Evolutionary conservation across 202 grass and related monocot genomes (phyloP).

Genomic region (Carex sylvatica): DNA sequence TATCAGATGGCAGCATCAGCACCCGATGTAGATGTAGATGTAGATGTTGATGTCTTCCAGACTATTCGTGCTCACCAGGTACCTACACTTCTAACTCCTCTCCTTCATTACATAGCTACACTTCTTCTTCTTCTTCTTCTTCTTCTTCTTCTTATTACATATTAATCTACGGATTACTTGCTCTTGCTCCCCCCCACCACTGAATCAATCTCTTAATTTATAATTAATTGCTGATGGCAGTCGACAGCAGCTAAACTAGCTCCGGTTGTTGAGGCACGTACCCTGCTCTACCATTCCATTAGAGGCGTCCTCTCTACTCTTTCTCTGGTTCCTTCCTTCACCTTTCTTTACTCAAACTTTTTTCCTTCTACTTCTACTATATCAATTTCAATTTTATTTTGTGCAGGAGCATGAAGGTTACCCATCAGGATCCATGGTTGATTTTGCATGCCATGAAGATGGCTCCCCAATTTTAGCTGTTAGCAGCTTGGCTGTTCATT

Average conservation of each 20-base stretch:
- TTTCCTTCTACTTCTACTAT: neutral
- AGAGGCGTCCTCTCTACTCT: slow-evolving; percentile 77
- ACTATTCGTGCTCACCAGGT: no score
- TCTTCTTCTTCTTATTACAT: no score
- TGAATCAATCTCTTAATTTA: no score
- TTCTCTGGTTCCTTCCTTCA: slow-evolving; percentile 49
- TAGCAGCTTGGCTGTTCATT: slow-evolving; percentile 88
- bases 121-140: no score
- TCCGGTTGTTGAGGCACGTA: slow-evolving; percentile 72
- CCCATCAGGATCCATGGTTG: slow-evolving; percentile 92
- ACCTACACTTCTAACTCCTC: no score
- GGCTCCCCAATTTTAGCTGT: slow-evolving; percentile 87
- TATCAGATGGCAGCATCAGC: no score
- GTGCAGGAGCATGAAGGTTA: slow-evolving; percentile 72
- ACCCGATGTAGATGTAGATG: no score
- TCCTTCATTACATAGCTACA: no score
- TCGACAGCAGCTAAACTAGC: slow-evolving; percentile 61
- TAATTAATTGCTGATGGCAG: slow-evolving; percentile 23
- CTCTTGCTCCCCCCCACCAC: no score
- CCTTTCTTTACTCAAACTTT: neutral
- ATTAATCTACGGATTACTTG: no score
- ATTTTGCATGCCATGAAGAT: slow-evolving; percentile 80
- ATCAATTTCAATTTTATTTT: neutral
- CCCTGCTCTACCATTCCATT: slow-evolving; percentile 52
- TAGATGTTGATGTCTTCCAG: no score